Conservation (phyloP, 495 filamentous ascomycete genomes). For the Penicillium diatomitis region DNA sequence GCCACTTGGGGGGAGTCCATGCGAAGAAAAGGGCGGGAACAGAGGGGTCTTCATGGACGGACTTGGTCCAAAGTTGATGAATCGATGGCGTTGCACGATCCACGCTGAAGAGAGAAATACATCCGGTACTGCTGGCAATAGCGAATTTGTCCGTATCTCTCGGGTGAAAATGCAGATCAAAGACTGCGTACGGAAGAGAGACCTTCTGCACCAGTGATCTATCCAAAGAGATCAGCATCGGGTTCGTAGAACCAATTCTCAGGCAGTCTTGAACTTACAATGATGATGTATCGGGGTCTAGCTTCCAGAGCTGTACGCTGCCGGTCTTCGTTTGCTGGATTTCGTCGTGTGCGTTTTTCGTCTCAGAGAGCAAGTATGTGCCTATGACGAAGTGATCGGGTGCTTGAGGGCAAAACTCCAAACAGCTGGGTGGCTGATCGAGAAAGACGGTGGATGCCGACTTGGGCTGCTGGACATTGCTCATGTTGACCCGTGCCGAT, state of each 20-base stretch:
- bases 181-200: constrained; percentile 57
- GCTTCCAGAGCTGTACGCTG: constrained; percentile 56
- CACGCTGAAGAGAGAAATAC: constrained; percentile 53
- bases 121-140: constrained; percentile 64
- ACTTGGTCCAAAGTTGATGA: constrained; percentile 24
- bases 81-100: constrained; percentile 14
- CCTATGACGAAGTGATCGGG: constrained; percentile 69
- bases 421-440: constrained; percentile 67
- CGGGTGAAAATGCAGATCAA: constrained; percentile 79
- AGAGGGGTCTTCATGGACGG: constrained; percentile 38
- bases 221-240: neutral
- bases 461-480: constrained; percentile 15
- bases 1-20: constrained; percentile 53
- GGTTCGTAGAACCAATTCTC: no score
- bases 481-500: constrained; percentile 1
- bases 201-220: constrained; percentile 37
- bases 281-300: constrained; percentile 30
- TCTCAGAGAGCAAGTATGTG: constrained; percentile 68
- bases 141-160: constrained; percentile 46
- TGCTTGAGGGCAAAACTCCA: constrained; percentile 64
- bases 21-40: constrained; percentile 61
- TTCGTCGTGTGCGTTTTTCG: constrained; percentile 21
- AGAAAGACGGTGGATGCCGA: constrained; percentile 32
- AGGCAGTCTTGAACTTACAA: constrained; percentile 36
- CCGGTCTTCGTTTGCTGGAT: constrained; percentile 56